Percentiles rank a stretch among this genome's conserved stretches.
Evolutionary conservation across 2,329 filamentous ascomycete species (phyloP).

Genomic region (Diaporthe helianthi): DNA sequence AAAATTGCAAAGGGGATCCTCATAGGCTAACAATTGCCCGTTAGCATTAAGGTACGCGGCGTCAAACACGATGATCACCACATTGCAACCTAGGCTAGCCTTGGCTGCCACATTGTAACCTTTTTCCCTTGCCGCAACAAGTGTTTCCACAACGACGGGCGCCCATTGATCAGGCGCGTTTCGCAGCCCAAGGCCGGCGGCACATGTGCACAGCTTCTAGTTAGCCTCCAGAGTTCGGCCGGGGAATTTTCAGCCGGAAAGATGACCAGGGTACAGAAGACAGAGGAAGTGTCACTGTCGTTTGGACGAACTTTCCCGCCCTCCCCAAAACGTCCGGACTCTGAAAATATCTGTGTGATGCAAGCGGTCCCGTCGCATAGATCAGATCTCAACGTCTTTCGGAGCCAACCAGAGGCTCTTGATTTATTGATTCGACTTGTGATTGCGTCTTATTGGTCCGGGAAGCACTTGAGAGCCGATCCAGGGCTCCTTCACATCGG

Average conservation of each 20-base stretch:
- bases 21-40: conserved; percentile 3
- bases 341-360: not conserved
- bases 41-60: conserved; percentile 10
- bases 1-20: no score
- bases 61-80: not conserved
- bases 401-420: not conserved
- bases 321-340: not conserved
- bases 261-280: not conserved
- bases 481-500: not conserved
- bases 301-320: not conserved
- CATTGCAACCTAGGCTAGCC: not conserved
- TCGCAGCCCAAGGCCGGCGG: not conserved
- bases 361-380: not conserved
- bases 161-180: not conserved
- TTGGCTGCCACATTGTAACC: not conserved
- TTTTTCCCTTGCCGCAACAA: not conserved
- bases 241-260: not conserved
- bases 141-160: not conserved
- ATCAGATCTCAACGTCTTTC: not conserved
- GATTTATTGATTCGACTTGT: not conserved
- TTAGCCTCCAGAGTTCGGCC: not conserved
- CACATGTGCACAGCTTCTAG: not conserved
- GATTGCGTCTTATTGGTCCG: not conserved
- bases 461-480: not conserved
- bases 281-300: not conserved